These are phyloP conservation scores for Pseudohyphozyma bogoriensis DNA, from an alignment of 768 basidiomycete genomes.

Conservation along the genomic window DNA sequence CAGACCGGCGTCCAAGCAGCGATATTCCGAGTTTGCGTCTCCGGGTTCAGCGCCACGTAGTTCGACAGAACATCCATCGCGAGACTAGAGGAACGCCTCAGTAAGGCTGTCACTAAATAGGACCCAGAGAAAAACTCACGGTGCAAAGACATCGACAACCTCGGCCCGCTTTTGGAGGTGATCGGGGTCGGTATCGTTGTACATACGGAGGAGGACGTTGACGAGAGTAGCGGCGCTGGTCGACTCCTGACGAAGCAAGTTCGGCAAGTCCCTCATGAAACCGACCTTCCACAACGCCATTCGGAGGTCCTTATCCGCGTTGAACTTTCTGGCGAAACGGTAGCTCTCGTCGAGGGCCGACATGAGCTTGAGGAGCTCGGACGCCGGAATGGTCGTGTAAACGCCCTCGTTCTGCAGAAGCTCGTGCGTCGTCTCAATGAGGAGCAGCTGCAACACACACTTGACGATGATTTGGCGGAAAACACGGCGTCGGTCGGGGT, in stretches of 20 bases:
- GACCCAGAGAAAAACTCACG: slow-evolving; percentile 46
- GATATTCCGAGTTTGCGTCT: slow-evolving; percentile 90
- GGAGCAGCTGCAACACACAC: slow-evolving; percentile 89
- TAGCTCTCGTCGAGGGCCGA: slow-evolving; percentile 93
- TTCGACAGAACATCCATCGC: slow-evolving; percentile 79
- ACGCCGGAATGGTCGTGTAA: slow-evolving; percentile 85
- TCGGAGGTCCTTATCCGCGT: slow-evolving; percentile 92
- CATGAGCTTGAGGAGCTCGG: slow-evolving; percentile 86
- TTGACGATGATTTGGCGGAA: slow-evolving; percentile 99
- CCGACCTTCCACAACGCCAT: slow-evolving; percentile 99
- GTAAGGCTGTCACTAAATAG: slow-evolving; percentile 33
- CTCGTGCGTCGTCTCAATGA: slow-evolving; percentile 96
- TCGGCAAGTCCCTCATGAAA: slow-evolving; percentile 98
- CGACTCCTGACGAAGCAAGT: slow-evolving; percentile 94
- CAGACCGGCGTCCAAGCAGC: slow-evolving; percentile 98
- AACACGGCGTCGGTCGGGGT: slow-evolving; percentile 37
- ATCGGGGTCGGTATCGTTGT: slow-evolving; percentile 77
- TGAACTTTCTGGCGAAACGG: slow-evolving; percentile 93
- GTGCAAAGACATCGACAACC: slow-evolving; percentile 57
- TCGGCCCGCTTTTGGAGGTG: slow-evolving; percentile 51
- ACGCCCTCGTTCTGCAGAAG: slow-evolving; percentile 83
- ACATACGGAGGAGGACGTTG: slow-evolving; percentile 84
- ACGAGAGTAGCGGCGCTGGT: slow-evolving; percentile 92
- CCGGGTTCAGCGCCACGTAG: slow-evolving; percentile 76
- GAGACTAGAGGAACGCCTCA: slow-evolving; percentile 53